Evolutionary conservation across 2,329 filamentous ascomycete species (phyloP), one percentile per base, ranked within the genome.

Genomic region (Nectriaceae sp.): DNA sequence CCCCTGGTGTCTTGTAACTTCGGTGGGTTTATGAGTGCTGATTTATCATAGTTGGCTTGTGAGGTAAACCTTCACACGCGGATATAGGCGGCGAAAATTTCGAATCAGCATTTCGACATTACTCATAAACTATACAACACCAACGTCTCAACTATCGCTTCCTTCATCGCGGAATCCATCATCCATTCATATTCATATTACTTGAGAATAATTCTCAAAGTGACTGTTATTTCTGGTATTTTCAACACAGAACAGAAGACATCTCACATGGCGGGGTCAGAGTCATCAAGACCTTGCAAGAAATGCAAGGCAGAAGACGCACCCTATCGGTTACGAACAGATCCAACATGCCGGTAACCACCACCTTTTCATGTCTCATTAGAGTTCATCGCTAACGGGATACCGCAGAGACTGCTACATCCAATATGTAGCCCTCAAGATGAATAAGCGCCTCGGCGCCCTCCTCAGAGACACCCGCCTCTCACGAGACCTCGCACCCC

Each of bases 401-500:
- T 50, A 29, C 38, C 22, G 4, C 47, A 74, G 71, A n/a, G 57
- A 68, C 38, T 97, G 94, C 72, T 97, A 93, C 71, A 74, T 79
- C 49, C 80, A 81, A 61, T 97, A 91, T 73, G 78, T 96, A 46
- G 76, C 82, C 50, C 85, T 82, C 56, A 97, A 97, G 70, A 79
- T 85, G 52, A 80, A 90, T 58, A 93, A 93, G 69, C 88, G 91
- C 18, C 70, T 84, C 21, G 75, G 75, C 54, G 68, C 70, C 18
- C 68, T 83, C 5, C 77, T 75, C 61, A 75, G 74, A 36, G 77
- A 81, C 47, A 76, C 71, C 42, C 70, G 72, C 46, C 54, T 62
- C 52, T 60, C 65, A 40, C 55, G 63, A 45, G 63, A 67, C 49
- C 66, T 61, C 52, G 64, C 62, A 55, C 61, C 65, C 11, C 67